Base-by-base conservation (phyloP, 768 basidiomycete species). In the Psilocybe azurescens region DNA sequence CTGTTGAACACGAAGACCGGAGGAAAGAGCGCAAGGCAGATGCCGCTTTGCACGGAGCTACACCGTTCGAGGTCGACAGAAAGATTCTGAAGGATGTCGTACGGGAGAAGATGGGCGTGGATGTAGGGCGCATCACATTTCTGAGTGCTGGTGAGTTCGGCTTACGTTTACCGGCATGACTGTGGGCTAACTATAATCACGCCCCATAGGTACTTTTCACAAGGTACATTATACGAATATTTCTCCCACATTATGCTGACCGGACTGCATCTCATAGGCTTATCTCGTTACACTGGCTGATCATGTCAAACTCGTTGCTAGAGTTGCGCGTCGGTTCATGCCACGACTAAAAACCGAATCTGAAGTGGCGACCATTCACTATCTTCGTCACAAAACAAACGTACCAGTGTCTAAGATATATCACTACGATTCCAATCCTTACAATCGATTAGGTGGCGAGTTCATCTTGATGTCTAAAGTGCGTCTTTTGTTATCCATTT, bases 381-480 rank as follows among this genome's bases (percentile, higher is more conserved):
- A 89, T 71, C 81, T 95, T 29, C 87, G 90, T 53, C 80, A 88
- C 66, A 81, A 85, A 65, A 91, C 91, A 4, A 75, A 77, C 58
- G 79, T 94, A 20, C 92, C 93, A 1, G 89, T 94, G 16, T 92
- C 93, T 0, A 81, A 76, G 32, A 85, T 95, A 4, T 90, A 89
- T 63, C 84, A 86, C 72, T 89, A 90, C 72, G 91, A 94, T 67
- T 83, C 92, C 0, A 93, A 93, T 69, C 93, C 92, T 8, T 91
- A 86, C 72, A 94, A 95, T 71, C 86, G 90, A 11, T 80, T 95
- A 30, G 93, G 92, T 0, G 90, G 90, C 18, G 93, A 95, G 73
- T 94, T 88, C 67, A 92, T 94, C 65, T 72, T 95, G 63, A 93
- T 94, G 93, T 90, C 90, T 57, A 93, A 89, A 86, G 92, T 90